Base-by-base conservation (phyloP, 2,329 filamentous ascomycete genomes). In the Hymenoscyphus infarciens region DNA sequence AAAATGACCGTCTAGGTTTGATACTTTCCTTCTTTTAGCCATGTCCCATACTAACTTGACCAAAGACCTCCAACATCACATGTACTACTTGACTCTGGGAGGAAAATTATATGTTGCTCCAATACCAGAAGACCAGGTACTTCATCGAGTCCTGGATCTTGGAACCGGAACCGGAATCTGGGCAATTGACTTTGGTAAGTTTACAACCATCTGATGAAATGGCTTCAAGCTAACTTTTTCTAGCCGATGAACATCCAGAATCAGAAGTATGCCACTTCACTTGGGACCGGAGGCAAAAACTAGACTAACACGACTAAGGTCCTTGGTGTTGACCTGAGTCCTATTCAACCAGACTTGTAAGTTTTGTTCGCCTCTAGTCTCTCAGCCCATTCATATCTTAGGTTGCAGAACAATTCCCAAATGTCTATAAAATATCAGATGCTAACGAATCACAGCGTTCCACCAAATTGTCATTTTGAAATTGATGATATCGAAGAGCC, bases 261-360 rank as follows among this genome's bases (percentile, higher is more conserved):
- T 59, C 61, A 29, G 45, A 57, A 31, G 63, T 67, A 60, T 55
- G 25, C 1, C 25, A 25, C 42, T 11, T 22, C 25, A 15, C 1
- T 19, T 25, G 35, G 8, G 33, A 19, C 42, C 29, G 33, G 42
- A 49, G 6, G 2, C 27, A 31, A 29, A 16, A 22, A 54, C 31
- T 39, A n/a, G n/a, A n/a, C 25, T 19, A 33, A 42, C 6, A 49
- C 42, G 19, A 6, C 5, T n/a, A 49, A 75, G 55, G 74, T 80
- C 10, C 29, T 65, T 11, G 87, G 85, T 49, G 87, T 84, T 8
- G 87, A 90, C 68, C 77, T 90, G 2, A 88, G 85, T 1, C 86
- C 87, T 1, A 85, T 88, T 25, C 87, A 90, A 70, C 86, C 86
- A 4, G 76, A 53, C 19, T 64, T 68, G 66, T 66, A 61, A 45